These are phyloP conservation scores for Corynespora cassiicola DNA, from an alignment of 2,329 filamentous ascomycete genomes.

Conservation along the genomic window DNA sequence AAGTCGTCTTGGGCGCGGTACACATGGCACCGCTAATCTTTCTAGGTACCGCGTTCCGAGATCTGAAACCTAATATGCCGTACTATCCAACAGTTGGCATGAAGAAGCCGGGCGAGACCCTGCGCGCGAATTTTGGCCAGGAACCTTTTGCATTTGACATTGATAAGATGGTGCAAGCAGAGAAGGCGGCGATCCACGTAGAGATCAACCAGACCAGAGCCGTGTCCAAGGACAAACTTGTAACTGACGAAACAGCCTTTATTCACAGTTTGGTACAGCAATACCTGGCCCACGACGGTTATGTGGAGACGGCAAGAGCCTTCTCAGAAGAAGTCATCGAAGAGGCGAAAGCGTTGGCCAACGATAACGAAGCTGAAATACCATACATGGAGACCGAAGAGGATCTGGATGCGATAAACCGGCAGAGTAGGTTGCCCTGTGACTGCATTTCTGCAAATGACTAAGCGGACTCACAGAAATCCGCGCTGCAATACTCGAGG, in stretches of 20 bases:
- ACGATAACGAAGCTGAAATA: slow-evolving; percentile 57
- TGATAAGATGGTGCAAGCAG: slow-evolving; percentile 71
- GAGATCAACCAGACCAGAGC: slow-evolving; percentile 35
- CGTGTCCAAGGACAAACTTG: slow-evolving; percentile 20
- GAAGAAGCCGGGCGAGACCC: slow-evolving; percentile 67
- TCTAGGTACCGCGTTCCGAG: slow-evolving; percentile 72
- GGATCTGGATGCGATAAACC: slow-evolving; percentile 83
- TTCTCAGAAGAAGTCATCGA: slow-evolving; percentile 82
- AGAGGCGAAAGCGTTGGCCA: slow-evolving; percentile 74
- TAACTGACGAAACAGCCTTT: slow-evolving; percentile 74
- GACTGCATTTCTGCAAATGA: not conserved
- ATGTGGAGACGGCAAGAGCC: slow-evolving; percentile 87
- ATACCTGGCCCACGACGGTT: slow-evolving; percentile 93
- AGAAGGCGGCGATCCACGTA: slow-evolving; percentile 41
- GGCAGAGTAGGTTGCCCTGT: slow-evolving; percentile 71
- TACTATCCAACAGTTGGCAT: slow-evolving; percentile 70
- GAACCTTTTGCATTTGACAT: slow-evolving; percentile 90
- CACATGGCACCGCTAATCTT: slow-evolving; percentile 17
- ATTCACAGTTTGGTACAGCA: slow-evolving; percentile 85
- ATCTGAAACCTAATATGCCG: slow-evolving; percentile 68
- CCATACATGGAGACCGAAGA: slow-evolving; percentile 72
- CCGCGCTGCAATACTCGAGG: slow-evolving; percentile 83
- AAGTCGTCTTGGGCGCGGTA: slow-evolving; percentile 21
- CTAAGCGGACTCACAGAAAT: slow-evolving; percentile 67
- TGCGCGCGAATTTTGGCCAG: slow-evolving; percentile 69